Evolutionary conservation across 768 basidiomycete species (phyloP).

Genomic region (Megacollybia marginata): DNA sequence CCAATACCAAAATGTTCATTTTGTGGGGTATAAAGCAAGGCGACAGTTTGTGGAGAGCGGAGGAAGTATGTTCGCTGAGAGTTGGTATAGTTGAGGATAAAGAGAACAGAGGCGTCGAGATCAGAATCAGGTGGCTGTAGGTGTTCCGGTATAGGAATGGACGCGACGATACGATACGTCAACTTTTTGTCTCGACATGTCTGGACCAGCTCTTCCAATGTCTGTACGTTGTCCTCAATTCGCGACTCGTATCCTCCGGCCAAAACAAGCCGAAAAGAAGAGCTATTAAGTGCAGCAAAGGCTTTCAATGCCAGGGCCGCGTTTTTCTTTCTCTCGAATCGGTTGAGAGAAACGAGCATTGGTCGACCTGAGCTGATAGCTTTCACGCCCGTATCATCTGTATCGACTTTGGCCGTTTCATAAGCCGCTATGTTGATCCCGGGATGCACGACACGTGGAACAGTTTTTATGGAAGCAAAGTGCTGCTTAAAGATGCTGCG

Average conservation of each 20-base stretch:
- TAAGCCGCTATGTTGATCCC: conserved; percentile 84
- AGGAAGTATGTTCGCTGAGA: conserved; percentile 80
- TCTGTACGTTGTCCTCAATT: conserved; percentile 75
- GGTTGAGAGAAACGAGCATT: conserved; percentile 83
- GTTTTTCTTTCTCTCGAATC: conserved; percentile 96
- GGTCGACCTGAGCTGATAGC: conserved; percentile 57
- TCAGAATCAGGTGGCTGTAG: conserved; percentile 31
- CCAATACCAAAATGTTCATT: conserved; percentile 99
- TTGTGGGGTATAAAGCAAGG: conserved; percentile 84
- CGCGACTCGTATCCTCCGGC: conserved; percentile 88
- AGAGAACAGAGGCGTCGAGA: conserved; percentile 56
- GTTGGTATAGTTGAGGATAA: conserved; percentile 90
- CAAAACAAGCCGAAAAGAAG: neutral
- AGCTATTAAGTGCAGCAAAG: conserved; percentile 49
- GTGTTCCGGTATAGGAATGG: conserved; percentile 24
- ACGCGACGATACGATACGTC: conserved; percentile 48
- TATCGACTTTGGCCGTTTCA: conserved; percentile 31
- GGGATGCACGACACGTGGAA: conserved; percentile 85
- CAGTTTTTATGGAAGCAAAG: conserved; percentile 57
- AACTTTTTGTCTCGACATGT: conserved; percentile 48
- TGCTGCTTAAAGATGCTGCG: conserved; percentile 70
- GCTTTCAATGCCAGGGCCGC: conserved; percentile 71
- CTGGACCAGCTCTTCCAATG: conserved; percentile 53
- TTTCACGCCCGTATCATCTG: conserved; percentile 40
- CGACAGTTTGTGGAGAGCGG: conserved; percentile 53